Evolutionary conservation across 441 rosid genomes (phyloP).

Genomic region (Croton laevigatus): DNA sequence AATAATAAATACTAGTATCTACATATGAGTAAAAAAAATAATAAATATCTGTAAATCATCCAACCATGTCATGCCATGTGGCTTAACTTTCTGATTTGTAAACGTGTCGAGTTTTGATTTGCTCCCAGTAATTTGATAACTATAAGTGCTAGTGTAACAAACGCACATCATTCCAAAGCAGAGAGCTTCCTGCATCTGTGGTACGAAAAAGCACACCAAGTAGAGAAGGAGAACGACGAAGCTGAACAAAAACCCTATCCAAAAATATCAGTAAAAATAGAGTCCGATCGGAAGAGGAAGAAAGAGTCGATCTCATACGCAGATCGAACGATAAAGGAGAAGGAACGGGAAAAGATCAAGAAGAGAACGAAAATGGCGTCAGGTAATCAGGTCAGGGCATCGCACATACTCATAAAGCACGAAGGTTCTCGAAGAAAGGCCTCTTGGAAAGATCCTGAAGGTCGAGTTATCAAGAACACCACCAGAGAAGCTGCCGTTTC

Average conservation of each 20-base stretch:
- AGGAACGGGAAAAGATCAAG: slow-evolving; percentile 24
- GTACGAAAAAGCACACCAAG: neutral
- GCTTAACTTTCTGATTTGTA: neutral
- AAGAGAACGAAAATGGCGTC: slow-evolving; percentile 66
- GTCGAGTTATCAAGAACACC: slow-evolving; percentile 57
- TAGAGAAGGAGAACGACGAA: too few relatives aligned
- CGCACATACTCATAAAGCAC: slow-evolving; percentile 90
- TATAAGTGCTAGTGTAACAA: neutral
- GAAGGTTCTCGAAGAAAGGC: slow-evolving; percentile 89
- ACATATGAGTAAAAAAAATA: too few relatives aligned
- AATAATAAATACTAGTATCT: too few relatives aligned
- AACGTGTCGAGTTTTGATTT: neutral
- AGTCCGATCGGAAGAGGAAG: slow-evolving; percentile 70
- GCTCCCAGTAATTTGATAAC: neutral
- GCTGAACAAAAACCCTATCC: neutral
- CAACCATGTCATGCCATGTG: neutral
- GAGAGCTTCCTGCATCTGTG: neutral
- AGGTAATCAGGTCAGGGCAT: slow-evolving; percentile 64
- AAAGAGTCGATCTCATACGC: slow-evolving; percentile 49
- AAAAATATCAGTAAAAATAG: slow-evolving; percentile 42
- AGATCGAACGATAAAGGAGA: slow-evolving; percentile 39
- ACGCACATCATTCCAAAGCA: neutral
- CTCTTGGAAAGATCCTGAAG: slow-evolving; percentile 97
- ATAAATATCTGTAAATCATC: neutral
- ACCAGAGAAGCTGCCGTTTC: slow-evolving; percentile 70